phyloP scores from a whole-genome alignment of 192 early-diverging fungal genomes.

The Linnemannia elongata region DNA sequence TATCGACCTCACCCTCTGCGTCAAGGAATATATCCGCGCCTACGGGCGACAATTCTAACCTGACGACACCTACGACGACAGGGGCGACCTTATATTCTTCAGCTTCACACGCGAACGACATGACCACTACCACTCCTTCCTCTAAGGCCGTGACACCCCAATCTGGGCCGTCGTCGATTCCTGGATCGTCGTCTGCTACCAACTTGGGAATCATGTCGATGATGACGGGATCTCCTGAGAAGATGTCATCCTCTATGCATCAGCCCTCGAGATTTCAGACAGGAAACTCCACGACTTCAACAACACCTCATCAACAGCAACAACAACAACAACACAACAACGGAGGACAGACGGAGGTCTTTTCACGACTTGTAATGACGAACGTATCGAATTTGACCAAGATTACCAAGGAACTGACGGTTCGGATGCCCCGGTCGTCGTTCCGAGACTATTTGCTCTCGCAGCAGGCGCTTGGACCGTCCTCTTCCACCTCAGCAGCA shows the following conservation, averaged over 20 bases:
- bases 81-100: not conserved
- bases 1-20: slow-evolving; percentile 25
- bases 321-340: not conserved
- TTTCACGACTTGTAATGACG: slow-evolving; percentile 46
- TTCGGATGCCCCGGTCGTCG: slow-evolving; percentile 48
- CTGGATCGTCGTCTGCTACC: slow-evolving; percentile 11
- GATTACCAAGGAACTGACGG: slow-evolving; percentile 48
- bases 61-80: not conserved
- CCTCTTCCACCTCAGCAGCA: not conserved
- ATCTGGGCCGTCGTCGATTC: slow-evolving; percentile 23
- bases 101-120: not conserved
- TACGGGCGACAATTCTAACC: not conserved
- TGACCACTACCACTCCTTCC: not conserved
- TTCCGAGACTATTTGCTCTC: slow-evolving; percentile 37
- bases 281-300: not conserved
- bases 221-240: slow-evolving; percentile 24
- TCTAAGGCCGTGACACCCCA: not conserved
- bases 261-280: not conserved
- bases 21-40: slow-evolving; percentile 12
- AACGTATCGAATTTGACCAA: slow-evolving; percentile 50
- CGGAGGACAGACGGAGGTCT: slow-evolving; percentile 23
- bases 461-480: not conserved
- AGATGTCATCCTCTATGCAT: not conserved
- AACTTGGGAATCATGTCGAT: not conserved
- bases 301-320: not conserved